Evolutionary conservation across 1,139 yeast species (phyloP).

Genomic region (Saccharomycopsis hybrid): DNA sequence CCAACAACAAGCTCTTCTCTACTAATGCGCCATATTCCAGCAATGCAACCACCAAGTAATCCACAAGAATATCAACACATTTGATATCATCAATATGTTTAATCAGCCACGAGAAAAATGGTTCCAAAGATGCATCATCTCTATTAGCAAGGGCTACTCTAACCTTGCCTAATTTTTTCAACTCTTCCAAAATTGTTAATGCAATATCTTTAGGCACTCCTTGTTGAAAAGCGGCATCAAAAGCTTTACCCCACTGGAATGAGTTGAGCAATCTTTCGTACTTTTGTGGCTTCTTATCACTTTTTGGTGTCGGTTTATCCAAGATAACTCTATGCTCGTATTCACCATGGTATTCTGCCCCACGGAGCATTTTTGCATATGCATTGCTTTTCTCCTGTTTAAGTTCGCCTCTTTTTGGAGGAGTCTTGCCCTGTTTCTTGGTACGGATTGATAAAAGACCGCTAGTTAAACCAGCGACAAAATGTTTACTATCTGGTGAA

Average conservation of each 20-base stretch:
- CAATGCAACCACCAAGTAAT: slow-evolving; percentile 74
- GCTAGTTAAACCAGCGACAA: slow-evolving; percentile 89
- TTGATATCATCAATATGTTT: slow-evolving; percentile 75
- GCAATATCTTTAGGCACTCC: slow-evolving; percentile 79
- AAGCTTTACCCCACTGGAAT: slow-evolving; percentile 88
- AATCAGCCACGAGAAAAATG: slow-evolving; percentile 76
- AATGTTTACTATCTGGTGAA: slow-evolving; percentile 83
- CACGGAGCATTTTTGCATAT: slow-evolving; percentile 79
- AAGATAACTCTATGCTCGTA: slow-evolving; percentile 69
- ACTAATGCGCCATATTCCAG: slow-evolving; percentile 72
- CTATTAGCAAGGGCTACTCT: slow-evolving; percentile 71
- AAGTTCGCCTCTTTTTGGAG: slow-evolving; percentile 37
- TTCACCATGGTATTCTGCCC: slow-evolving; percentile 86
- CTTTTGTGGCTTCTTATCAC: slow-evolving; percentile 55
- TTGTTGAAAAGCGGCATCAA: slow-evolving; percentile 74
- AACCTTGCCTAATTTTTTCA: slow-evolving; percentile 82
- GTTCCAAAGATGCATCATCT: slow-evolving; percentile 81
- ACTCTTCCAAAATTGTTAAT: slow-evolving; percentile 73
- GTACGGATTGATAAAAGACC: slow-evolving; percentile 88
- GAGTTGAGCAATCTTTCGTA: slow-evolving; percentile 81
- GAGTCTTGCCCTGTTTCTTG: slow-evolving; percentile 52
- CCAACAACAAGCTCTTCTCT: slow-evolving; percentile 73
- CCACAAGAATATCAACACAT: slow-evolving; percentile 68
- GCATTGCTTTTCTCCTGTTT: slow-evolving; percentile 30
- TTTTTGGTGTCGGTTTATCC: slow-evolving; percentile 43